Evolutionary conservation across 2,329 filamentous ascomycete species (phyloP).

Genomic region (Podosphaera fusca): DNA sequence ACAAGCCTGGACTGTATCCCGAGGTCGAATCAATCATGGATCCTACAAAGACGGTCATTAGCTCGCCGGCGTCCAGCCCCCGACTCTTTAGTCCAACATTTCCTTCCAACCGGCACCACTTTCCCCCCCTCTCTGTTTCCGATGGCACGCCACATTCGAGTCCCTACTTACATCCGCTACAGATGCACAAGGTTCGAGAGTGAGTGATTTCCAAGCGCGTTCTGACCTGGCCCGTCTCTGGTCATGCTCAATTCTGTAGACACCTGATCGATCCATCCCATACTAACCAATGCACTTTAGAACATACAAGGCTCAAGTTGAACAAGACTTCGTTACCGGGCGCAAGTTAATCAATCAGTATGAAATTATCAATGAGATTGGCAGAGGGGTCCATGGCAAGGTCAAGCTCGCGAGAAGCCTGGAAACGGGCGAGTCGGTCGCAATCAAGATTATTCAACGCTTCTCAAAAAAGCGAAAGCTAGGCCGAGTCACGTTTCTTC

Average conservation of each 20-base stretch:
- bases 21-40: constrained; percentile 13
- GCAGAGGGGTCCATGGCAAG: constrained; percentile 88
- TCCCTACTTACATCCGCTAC: constrained; percentile 45
- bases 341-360: constrained; percentile 97
- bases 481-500: constrained; percentile 52
- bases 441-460: constrained; percentile 94
- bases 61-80: constrained; percentile 36
- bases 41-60: constrained; percentile 19
- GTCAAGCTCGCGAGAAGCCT: constrained; percentile 82
- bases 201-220: constrained; percentile 23
- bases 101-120: constrained; percentile 8
- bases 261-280: neutral
- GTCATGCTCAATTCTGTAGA: neutral
- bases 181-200: constrained; percentile 55
- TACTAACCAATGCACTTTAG: constrained; percentile 18
- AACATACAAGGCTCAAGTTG: constrained; percentile 78
- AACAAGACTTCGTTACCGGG: constrained; percentile 69
- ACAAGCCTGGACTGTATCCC: neutral
- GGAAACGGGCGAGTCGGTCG: constrained; percentile 54
- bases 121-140: constrained; percentile 20
- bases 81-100: constrained; percentile 34
- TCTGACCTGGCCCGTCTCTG: neutral
- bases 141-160: constrained; percentile 29
- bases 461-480: constrained; percentile 83
- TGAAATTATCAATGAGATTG: constrained; percentile 88